phyloP scores from a whole-genome alignment of 2,329 filamentous ascomycete genomes.

The Stylonectria norvegica region DNA sequence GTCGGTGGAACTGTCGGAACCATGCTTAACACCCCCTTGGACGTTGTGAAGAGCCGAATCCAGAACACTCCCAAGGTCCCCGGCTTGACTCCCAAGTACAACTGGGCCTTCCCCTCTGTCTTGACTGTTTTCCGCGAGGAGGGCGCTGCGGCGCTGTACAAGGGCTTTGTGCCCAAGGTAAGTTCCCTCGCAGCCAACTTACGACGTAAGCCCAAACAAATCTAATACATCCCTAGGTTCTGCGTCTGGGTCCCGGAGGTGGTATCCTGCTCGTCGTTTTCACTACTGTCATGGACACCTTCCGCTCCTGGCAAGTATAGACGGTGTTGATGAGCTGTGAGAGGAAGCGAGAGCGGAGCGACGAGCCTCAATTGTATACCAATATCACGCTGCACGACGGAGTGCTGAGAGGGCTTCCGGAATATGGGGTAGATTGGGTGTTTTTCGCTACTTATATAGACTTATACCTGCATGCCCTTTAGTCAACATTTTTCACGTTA shows the following conservation, averaged over 20 bases:
- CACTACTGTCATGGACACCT: constrained; percentile 89
- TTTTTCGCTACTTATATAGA: constrained; percentile 11
- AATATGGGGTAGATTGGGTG: too few relatives aligned
- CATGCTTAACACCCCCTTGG: constrained; percentile 90
- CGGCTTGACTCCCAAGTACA: constrained; percentile 89
- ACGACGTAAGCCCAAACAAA: not conserved
- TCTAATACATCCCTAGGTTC: constrained; percentile 30
- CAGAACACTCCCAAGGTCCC: constrained; percentile 85
- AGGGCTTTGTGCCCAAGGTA: constrained; percentile 97
- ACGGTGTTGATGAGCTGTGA: constrained; percentile 7
- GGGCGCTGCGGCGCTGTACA: constrained; percentile 88
- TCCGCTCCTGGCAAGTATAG: constrained; percentile 57
- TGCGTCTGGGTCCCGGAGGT: constrained; percentile 52
- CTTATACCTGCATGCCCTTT: constrained; percentile 8
- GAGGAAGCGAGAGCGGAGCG: not conserved
- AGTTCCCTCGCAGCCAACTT: constrained; percentile 42
- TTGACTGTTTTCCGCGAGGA: constrained; percentile 89
- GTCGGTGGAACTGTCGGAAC: constrained; percentile 87
- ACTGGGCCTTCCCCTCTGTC: constrained; percentile 92
- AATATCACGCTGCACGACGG: constrained; percentile 15
- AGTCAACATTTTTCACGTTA: constrained; percentile 5
- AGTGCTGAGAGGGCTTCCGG: constrained; percentile 12
- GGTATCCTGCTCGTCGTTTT: constrained; percentile 79
- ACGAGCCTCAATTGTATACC: constrained; percentile 5
- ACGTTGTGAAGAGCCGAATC: constrained; percentile 97